phyloP scores from a whole-genome alignment of 106 monocot species.

The Ottelia alismoides region DNA sequence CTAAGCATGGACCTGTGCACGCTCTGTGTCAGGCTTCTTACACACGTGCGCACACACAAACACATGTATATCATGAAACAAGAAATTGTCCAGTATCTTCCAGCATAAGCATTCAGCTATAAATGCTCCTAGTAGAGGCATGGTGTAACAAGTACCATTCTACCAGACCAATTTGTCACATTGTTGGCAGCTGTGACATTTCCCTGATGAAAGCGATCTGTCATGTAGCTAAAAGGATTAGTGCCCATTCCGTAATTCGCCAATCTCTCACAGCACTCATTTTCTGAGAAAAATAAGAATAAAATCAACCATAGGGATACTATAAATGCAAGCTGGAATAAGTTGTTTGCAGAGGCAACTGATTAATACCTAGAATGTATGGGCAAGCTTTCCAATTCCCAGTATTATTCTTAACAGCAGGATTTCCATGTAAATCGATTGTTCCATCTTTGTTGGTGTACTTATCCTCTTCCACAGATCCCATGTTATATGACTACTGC shows the following conservation, averaged over 20 bases:
- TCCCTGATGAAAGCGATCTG: constrained; percentile 15
- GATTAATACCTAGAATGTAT: constrained; percentile 19
- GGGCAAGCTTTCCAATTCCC: constrained; percentile 23
- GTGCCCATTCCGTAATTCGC: constrained; percentile 26
- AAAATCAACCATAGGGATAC: background rate
- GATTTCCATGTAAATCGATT: constrained; percentile 16
- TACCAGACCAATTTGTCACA: constrained; percentile 31
- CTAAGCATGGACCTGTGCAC: background rate
- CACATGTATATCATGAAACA: constrained; percentile 29
- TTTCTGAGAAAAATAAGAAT: constrained; percentile 10
- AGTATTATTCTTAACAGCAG: constrained; percentile 8
- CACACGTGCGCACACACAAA: constrained; percentile 4
- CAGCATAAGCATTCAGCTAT: constrained; percentile 38
- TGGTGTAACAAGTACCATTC: constrained; percentile 22
- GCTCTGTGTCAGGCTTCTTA: background rate
- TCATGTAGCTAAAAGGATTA: constrained; percentile 29
- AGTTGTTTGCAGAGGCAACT: background rate
- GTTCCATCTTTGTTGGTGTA: constrained; percentile 21
- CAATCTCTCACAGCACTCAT: constrained; percentile 44
- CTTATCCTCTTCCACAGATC: constrained; percentile 13
- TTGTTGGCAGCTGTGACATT: constrained; percentile 20
- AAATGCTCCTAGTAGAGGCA: constrained; percentile 37
- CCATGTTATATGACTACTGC: no score
- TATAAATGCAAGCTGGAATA: background rate
- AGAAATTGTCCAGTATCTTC: constrained; percentile 32